Percentiles rank a stretch among this genome's conserved stretches.
These are phyloP conservation scores for Coniochaeta ligniaria DNA, from an alignment of 2,329 filamentous ascomycete genomes.

Conservation along the genomic window DNA sequence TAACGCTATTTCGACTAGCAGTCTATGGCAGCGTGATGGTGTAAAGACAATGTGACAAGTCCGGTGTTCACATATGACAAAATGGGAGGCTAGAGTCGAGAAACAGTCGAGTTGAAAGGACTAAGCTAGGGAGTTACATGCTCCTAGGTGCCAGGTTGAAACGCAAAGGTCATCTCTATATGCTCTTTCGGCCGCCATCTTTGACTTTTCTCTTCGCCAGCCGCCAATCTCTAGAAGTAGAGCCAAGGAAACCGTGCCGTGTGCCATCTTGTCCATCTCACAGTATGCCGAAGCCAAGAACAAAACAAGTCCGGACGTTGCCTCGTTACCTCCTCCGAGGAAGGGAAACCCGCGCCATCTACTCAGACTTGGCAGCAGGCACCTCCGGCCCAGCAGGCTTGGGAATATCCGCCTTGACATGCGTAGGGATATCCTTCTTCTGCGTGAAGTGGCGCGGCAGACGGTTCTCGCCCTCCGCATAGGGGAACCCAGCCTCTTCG, in stretches of 20 bases:
- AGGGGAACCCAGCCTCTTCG: slow-evolving; percentile 53
- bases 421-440: slow-evolving; percentile 12
- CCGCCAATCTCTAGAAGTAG: neutral
- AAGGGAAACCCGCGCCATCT: neutral
- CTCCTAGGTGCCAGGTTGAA: neutral
- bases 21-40: no score
- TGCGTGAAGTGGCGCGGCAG: slow-evolving; percentile 43
- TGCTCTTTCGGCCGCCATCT: neutral
- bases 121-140: neutral
- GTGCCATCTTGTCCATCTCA: neutral
- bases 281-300: neutral
- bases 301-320: neutral
- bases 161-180: neutral
- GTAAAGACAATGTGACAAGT: neutral
- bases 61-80: neutral
- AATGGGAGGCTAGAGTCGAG: neutral
- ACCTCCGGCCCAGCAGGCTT: neutral
- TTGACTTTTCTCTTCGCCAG: neutral
- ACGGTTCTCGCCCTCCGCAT: slow-evolving; percentile 51
- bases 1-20: no score
- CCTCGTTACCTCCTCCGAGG: neutral
- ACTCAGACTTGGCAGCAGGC: neutral
- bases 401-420: neutral
- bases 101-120: neutral
- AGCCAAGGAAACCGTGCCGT: neutral